phyloP scores from a whole-genome alignment of 225 moss, liverwort and hornwort species.

The Polytrichum formosum region DNA sequence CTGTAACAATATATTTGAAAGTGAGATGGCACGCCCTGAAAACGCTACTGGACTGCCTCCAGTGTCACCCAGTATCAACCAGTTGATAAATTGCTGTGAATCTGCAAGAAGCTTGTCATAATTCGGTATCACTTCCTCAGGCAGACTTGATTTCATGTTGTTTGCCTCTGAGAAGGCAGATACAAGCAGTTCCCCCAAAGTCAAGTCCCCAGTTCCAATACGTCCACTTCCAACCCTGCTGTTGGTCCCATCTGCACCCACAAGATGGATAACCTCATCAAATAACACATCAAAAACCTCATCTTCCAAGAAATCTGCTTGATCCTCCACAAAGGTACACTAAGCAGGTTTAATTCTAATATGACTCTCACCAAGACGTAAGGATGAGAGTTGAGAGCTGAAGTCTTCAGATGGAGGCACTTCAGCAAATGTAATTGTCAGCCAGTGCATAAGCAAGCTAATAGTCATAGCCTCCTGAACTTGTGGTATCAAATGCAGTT shows the following conservation, averaged over 20 bases:
- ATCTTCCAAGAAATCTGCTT: background rate
- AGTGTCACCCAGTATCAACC: constrained; percentile 75
- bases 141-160: constrained; percentile 26
- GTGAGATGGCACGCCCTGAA: constrained; percentile 78
- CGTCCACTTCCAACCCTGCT: constrained; percentile 48
- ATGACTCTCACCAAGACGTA: constrained; percentile 69
- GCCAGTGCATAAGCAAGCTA: constrained; percentile 84
- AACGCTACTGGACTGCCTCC: constrained; percentile 53
- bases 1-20: constrained; percentile 84
- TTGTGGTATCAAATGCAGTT: constrained; percentile 64
- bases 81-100: constrained; percentile 68
- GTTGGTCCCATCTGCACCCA: constrained; percentile 50
- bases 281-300: constrained; percentile 4
- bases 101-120: constrained; percentile 59
- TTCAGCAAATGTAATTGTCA: constrained; percentile 92
- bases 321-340: background rate
- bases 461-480: constrained; percentile 73
- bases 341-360: constrained; percentile 9
- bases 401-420: constrained; percentile 93
- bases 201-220: constrained; percentile 73
- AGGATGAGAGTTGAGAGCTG: constrained; percentile 88
- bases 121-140: constrained; percentile 56
- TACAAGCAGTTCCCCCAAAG: constrained; percentile 79
- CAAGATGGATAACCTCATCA: constrained; percentile 14
- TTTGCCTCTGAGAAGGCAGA: constrained; percentile 64